phyloP scores from a whole-genome alignment of 495 filamentous ascomycete species.

The Lasiosphaeria miniovina region DNA sequence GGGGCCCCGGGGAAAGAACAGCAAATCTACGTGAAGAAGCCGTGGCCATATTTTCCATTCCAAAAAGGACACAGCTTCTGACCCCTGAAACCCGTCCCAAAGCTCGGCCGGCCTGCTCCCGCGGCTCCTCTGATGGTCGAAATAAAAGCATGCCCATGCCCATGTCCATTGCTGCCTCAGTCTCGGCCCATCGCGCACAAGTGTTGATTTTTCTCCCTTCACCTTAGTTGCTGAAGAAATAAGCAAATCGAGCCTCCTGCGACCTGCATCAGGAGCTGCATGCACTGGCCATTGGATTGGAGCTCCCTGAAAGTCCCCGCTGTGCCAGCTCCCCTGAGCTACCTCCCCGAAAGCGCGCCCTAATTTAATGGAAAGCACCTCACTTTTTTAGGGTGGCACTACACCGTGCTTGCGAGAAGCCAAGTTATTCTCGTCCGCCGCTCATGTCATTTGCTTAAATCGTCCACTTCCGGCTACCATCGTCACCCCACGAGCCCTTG shows the following conservation, averaged over 20 bases:
- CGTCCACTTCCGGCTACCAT: not conserved
- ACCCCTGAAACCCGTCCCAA: slow-evolving; percentile 20
- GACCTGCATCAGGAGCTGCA: slow-evolving; percentile 10
- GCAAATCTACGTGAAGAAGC: not conserved
- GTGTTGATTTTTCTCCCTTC: not conserved
- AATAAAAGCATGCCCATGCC: not conserved
- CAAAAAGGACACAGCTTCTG: not conserved
- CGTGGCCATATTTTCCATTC: slow-evolving; percentile 1
- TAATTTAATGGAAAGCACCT: slow-evolving; percentile 30
- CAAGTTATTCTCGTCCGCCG: not conserved
- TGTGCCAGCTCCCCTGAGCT: slow-evolving; percentile 20
- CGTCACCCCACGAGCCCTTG: too few relatives aligned
- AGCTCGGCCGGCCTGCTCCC: slow-evolving; percentile 3
- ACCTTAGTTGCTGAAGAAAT: too few relatives aligned
- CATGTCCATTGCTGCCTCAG: not conserved
- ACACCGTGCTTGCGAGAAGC: slow-evolving; percentile 2
- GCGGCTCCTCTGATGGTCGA: not conserved
- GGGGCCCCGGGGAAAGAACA: not conserved
- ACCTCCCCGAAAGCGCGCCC: slow-evolving; percentile 24
- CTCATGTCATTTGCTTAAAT: not conserved
- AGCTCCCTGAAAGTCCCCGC: slow-evolving; percentile 15
- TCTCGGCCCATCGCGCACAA: not conserved
- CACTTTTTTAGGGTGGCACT: slow-evolving; percentile 28
- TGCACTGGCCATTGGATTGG: slow-evolving; percentile 4
- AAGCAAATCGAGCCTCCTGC: too few relatives aligned